phyloP scores from a whole-genome alignment of 805 yeast genomes.

The Lipomyces anomalus region DNA sequence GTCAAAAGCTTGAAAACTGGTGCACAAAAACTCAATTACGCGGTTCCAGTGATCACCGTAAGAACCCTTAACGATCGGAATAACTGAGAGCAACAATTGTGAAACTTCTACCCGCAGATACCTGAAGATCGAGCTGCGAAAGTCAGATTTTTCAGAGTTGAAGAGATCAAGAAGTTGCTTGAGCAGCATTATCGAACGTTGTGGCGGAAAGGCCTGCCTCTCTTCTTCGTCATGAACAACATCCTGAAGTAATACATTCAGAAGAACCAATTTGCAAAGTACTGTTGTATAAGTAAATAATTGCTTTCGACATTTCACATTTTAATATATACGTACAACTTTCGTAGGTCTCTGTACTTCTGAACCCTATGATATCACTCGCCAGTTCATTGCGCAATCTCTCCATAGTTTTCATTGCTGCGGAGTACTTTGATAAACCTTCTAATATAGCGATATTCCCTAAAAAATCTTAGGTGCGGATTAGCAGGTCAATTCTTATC shows the following conservation, averaged over 20 bases:
- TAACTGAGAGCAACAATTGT: constrained; percentile 9
- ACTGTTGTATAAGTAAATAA: too few species aligned
- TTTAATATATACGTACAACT: too few species aligned
- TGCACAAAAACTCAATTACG: constrained; percentile 1
- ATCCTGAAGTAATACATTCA: constrained; percentile 39
- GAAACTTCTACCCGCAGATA: constrained; percentile 31
- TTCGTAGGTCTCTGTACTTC: constrained; percentile 11
- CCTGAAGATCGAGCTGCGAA: constrained; percentile 37
- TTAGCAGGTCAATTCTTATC: background rate
- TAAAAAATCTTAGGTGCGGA: background rate
- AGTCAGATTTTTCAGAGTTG: constrained; percentile 51
- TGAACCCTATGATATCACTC: constrained; percentile 58
- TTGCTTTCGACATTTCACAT: too few species aligned
- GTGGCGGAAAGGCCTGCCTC: constrained; percentile 58
- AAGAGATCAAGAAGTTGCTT: constrained; percentile 52
- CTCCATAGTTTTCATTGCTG: constrained; percentile 39
- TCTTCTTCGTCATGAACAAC: constrained; percentile 31
- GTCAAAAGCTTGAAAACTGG: constrained; percentile 1
- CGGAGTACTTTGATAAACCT: constrained; percentile 34
- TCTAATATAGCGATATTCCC: constrained; percentile 13
- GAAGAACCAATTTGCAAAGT: constrained; percentile 42
- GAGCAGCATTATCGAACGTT: constrained; percentile 58
- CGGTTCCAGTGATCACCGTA: constrained; percentile 25
- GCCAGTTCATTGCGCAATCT: constrained; percentile 55
- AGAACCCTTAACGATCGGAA: constrained; percentile 23